Evolutionary conservation across 2,329 filamentous ascomycete species (phyloP).

Genomic region (Pseudogymnoascus sp.): DNA sequence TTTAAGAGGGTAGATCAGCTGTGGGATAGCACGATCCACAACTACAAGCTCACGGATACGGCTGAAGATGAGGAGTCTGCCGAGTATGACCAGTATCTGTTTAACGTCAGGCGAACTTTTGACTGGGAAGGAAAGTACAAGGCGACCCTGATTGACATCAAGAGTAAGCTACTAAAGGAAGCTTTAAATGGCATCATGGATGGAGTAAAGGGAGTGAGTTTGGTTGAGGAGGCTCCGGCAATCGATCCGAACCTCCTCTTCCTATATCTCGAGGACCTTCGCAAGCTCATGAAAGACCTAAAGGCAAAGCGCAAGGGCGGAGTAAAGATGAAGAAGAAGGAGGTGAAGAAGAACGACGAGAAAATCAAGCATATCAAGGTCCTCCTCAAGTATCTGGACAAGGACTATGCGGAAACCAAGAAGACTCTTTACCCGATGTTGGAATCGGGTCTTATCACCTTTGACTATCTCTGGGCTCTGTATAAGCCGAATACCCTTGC

Average conservation of each 20-base stretch:
- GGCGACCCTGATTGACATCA: constrained; percentile 68
- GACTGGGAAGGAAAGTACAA: constrained; percentile 76
- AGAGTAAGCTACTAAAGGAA: constrained; percentile 69
- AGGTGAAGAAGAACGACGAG: constrained; percentile 45
- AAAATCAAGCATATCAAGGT: constrained; percentile 61
- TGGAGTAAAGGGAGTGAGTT: constrained; percentile 65
- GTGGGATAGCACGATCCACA: constrained; percentile 49
- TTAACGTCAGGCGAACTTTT: constrained; percentile 74
- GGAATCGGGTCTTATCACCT: constrained; percentile 75
- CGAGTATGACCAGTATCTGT: constrained; percentile 70
- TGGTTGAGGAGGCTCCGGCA: constrained; percentile 71
- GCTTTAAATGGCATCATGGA: constrained; percentile 64
- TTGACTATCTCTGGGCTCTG: constrained; percentile 78
- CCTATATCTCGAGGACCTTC: constrained; percentile 69
- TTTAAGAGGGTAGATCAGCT: constrained; percentile 61
- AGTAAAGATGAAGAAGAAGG: constrained; percentile 50
- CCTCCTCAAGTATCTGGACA: constrained; percentile 66
- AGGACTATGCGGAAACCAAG: constrained; percentile 70
- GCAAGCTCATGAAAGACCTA: constrained; percentile 52
- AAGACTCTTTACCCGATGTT: constrained; percentile 74
- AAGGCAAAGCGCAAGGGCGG: constrained; percentile 40
- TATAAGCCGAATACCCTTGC: constrained; percentile 81
- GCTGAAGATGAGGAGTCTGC: constrained; percentile 51
- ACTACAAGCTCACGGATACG: constrained; percentile 61
- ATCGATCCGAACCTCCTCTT: constrained; percentile 65